Evolutionary conservation across 2,329 filamentous ascomycete genomes (phyloP), one percentile per base, ranked within the genome.

Genomic region (Cladosporium cucumerinum): DNA sequence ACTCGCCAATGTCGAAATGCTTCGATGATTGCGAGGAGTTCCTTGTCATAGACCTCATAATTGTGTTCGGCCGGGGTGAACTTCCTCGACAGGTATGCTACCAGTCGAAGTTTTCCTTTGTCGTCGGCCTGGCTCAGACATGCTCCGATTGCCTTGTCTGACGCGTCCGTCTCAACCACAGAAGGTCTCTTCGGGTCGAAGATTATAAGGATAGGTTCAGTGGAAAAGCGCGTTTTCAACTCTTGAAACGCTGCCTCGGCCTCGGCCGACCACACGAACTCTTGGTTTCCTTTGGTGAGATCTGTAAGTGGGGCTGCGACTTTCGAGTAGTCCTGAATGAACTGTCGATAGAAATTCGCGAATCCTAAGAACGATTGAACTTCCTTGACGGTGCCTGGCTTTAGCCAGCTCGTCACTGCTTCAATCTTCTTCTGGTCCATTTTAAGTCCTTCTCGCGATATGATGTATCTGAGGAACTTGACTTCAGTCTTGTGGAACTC

Each of bases 381-480:
- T 11, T 58, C 34, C 43, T 46, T 46, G 30, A 58, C 23, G 2
- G 21, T 46, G 12, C 43, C 43, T n/a, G 12, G 55, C 18, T 21
- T 58, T 2, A 12, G 55, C 55, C 12, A 58, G 16, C 73, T 57
- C 48, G 67, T 57, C 34, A 78, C 67, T 51, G 64, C 63, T 55
- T 64, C 63, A 26, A 75, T 69, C 57, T 75, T 75, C 2, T 66
- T 61, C 54, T 58, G 60, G 55, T 75, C 61, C 52, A 77, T 74
- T 21, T 52, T 30, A 18, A 78, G 68, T 62, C 70, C 65, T 46
- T 68, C 52, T 21, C 46, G 59, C n/a, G 49, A 63, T 39, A 78
- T 72, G 52, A 72, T 72, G 66, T 71, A 77, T 46, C 71, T 67
- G 39, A 78, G 65, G 65, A 66, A 74, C 46, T 71, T 67, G 1